A percentile compares a stretch with the other conserved stretches of the same genome.
Conservation (phyloP, 768 basidiomycete species). For the Tylopilus rubrobrunneus region DNA sequence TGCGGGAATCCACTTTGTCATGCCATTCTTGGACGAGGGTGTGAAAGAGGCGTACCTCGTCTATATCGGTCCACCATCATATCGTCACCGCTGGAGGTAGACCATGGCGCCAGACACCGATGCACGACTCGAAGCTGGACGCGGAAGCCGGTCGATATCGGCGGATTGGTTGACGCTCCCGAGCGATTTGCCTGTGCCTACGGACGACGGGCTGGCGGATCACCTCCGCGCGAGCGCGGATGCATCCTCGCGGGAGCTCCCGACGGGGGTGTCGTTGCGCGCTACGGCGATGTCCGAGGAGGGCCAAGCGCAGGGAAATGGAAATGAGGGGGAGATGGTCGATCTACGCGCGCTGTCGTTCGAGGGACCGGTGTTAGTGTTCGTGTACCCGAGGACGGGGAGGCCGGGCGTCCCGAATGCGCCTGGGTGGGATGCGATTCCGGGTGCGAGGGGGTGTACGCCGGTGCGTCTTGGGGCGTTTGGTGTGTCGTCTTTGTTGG, state of each 20-base stretch:
- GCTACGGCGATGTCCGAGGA: conserved; percentile 1
- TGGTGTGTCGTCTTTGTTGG: no score
- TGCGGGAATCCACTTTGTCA: neutral
- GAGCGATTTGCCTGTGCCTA: conserved; percentile 7
- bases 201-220: conserved; percentile 15
- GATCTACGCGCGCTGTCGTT: conserved; percentile 16
- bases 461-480: conserved; percentile 8
- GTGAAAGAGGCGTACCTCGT: neutral
- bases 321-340: neutral
- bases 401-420: conserved; percentile 10
- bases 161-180: conserved; percentile 13
- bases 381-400: conserved; percentile 23
- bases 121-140: neutral
- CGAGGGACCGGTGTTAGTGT: conserved; percentile 17
- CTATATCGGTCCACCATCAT: neutral
- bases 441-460: conserved; percentile 22
- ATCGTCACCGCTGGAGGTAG: neutral
- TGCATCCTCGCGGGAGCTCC: conserved; percentile 1
- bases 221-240: neutral
- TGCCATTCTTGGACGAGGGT: neutral
- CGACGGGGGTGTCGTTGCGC: neutral
- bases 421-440: conserved; percentile 22
- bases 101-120: neutral
- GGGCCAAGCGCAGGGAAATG: no score
- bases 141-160: neutral